These are phyloP conservation scores for Eimeria necatrix DNA, from an alignment of 169 alveolate species.

Conservation along the genomic window DNA sequence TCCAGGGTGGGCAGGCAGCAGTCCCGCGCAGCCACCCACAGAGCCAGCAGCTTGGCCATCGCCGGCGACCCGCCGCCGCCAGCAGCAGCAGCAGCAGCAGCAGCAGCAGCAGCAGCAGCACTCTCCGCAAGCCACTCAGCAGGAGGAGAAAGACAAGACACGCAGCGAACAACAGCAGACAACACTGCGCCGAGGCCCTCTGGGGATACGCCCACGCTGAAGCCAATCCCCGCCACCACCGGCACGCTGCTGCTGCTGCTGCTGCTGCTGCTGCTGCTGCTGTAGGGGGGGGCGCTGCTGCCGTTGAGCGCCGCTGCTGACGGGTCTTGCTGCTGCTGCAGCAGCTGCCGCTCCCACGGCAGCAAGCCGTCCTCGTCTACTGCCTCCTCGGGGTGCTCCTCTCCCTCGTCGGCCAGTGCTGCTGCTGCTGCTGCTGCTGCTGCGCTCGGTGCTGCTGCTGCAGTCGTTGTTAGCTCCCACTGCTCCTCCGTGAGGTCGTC, in stretches of 20 bases:
- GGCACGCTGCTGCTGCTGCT: slow-evolving; percentile 61
- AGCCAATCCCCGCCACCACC: slow-evolving; percentile 6
- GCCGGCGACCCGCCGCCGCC: slow-evolving; percentile 11
- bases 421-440: slow-evolving; percentile 60
- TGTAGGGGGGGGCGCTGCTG: neutral
- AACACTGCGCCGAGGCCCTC: slow-evolving; percentile 36
- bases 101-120: neutral
- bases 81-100: slow-evolving; percentile 1
- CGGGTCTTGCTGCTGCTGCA: slow-evolving; percentile 45
- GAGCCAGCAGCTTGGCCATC: slow-evolving; percentile 45
- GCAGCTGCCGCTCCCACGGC: slow-evolving; percentile 47
- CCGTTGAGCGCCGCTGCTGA: slow-evolving; percentile 20
- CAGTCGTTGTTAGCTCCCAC: neutral
- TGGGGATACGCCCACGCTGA: neutral
- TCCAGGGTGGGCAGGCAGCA: slow-evolving; percentile 21
- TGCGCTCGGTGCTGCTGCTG: slow-evolving; percentile 5
- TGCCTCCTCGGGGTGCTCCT: slow-evolving; percentile 11
- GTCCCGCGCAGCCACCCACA: slow-evolving; percentile 22
- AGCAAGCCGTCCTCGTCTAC: neutral
- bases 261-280: slow-evolving; percentile 54
- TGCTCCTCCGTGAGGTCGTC: slow-evolving; percentile 17
- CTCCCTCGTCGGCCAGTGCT: neutral
- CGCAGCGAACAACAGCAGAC: slow-evolving; percentile 46
- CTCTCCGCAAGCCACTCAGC: slow-evolving; percentile 14
- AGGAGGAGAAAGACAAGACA: slow-evolving; percentile 43